phyloP scores from a whole-genome alignment of 768 basidiomycete species.

The Mycena vitilis region DNA sequence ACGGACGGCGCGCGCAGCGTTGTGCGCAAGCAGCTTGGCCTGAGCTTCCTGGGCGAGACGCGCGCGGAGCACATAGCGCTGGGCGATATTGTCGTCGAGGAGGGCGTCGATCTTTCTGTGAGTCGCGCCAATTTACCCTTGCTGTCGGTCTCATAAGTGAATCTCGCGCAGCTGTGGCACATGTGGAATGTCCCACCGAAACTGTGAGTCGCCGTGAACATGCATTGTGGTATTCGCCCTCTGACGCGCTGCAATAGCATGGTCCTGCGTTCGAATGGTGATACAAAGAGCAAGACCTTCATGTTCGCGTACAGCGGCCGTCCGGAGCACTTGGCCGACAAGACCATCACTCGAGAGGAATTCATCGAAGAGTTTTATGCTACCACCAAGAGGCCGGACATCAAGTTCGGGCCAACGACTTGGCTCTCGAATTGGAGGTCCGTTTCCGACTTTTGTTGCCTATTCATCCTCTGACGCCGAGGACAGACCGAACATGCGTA shows the following conservation, averaged over 20 bases:
- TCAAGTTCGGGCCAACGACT: conserved; percentile 46
- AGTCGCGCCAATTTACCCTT: conserved; percentile 12
- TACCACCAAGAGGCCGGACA: conserved; percentile 41
- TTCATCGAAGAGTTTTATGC: conserved; percentile 46
- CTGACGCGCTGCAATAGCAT: not conserved
- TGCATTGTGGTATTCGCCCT: too few relatives aligned
- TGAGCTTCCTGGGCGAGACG: conserved; percentile 56
- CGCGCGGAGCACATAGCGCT: conserved; percentile 41
- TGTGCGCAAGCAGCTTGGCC: conserved; percentile 52
- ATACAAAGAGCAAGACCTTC: conserved; percentile 8
- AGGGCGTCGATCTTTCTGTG: conserved; percentile 43
- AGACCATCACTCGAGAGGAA: conserved; percentile 36
- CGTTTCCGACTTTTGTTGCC: not conserved
- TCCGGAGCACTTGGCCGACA: conserved; percentile 25
- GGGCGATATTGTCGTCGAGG: conserved; percentile 54
- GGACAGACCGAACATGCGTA: conserved; percentile 58
- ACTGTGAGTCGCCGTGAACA: conserved; percentile 25
- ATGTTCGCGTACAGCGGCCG: conserved; percentile 19
- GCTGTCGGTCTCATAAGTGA: not conserved
- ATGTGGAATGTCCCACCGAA: conserved; percentile 36
- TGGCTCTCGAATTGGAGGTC: conserved; percentile 45
- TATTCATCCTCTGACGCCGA: not conserved
- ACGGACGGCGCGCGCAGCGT: conserved; percentile 55
- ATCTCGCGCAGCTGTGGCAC: conserved; percentile 35
- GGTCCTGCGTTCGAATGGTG: not conserved